Percentiles rank a stretch among this genome's conserved stretches.
phyloP scores from a whole-genome alignment of 2,329 filamentous ascomycete species.

The Aureobasidium sp. region DNA sequence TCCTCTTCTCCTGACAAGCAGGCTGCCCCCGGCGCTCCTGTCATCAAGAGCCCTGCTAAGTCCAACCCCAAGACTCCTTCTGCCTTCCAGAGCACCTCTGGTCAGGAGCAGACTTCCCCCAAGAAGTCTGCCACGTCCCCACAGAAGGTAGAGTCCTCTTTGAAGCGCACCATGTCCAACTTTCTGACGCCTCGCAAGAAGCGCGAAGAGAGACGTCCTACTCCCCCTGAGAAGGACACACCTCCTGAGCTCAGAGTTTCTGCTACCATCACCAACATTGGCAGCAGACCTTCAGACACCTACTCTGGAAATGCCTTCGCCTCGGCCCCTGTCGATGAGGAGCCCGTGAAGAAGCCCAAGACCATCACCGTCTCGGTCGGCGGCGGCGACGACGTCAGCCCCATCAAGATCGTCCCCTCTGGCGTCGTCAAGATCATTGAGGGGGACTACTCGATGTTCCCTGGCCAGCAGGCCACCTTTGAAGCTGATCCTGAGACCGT shows the following conservation, averaged over 20 bases:
- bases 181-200: not conserved
- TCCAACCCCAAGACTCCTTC: not conserved
- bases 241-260: not conserved
- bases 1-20: not conserved
- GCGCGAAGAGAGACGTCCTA: not conserved
- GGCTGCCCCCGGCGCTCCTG: not conserved
- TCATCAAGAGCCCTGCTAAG: not conserved
- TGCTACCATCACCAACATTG: not conserved
- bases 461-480: not conserved
- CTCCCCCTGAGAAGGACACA: conserved; percentile 1
- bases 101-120: not conserved
- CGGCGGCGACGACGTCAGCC: not conserved
- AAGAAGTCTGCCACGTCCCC: not conserved
- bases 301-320: not conserved
- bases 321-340: not conserved
- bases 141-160: not conserved
- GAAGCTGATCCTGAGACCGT: not conserved
- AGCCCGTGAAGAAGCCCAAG: not conserved
- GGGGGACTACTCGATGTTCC: not conserved
- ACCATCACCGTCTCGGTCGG: not conserved
- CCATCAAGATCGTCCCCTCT: not conserved
- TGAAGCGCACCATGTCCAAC: conserved; percentile 3
- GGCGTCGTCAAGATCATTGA: not conserved
- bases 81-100: not conserved
- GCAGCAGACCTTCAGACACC: not conserved